Conservation (phyloP, 805 yeast species). For the Zygoascus biomembranicola region DNA sequence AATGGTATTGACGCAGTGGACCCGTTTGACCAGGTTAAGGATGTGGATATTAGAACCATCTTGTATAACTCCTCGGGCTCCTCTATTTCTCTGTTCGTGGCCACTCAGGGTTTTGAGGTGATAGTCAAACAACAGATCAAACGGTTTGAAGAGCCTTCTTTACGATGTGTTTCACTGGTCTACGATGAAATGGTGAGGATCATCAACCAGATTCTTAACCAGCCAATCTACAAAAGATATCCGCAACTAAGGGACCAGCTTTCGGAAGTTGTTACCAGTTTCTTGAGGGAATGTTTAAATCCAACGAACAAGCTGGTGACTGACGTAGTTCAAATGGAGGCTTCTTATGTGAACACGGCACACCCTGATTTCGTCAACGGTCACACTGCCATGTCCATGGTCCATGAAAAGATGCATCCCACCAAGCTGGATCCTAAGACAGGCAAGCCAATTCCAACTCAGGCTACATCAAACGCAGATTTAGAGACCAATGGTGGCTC, state of each 20-base stretch:
- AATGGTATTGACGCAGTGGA: conserved; percentile 88
- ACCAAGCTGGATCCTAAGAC: conserved; percentile 85
- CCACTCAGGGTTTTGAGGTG: conserved; percentile 94
- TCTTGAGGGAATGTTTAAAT: conserved; percentile 64
- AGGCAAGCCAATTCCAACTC: conserved; percentile 47
- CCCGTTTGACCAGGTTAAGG: conserved; percentile 94
- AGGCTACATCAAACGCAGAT: conserved; percentile 5
- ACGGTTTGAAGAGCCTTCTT: conserved; percentile 88
- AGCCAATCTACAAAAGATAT: conserved; percentile 77
- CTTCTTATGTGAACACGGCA: conserved; percentile 92
- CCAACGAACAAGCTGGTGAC: conserved; percentile 84
- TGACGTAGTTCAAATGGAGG: conserved; percentile 79
- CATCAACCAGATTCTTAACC: conserved; percentile 72
- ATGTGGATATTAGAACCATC: conserved; percentile 91
- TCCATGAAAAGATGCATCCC: conserved; percentile 75
- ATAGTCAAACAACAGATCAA: conserved; percentile 85
- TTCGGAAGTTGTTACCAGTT: conserved; percentile 70
- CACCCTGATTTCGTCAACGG: conserved; percentile 96
- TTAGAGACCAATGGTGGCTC: conserved; percentile 17
- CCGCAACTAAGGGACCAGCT: conserved; percentile 89
- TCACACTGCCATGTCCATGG: conserved; percentile 88
- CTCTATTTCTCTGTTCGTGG: conserved; percentile 92
- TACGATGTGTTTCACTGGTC: conserved; percentile 82
- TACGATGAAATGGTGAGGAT: conserved; percentile 94
- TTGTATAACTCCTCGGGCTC: conserved; percentile 96